Evolutionary conservation across 1,139 yeast genomes (phyloP), one percentile per base, ranked within the genome.

Genomic region (Arxiozyma telluris): DNA sequence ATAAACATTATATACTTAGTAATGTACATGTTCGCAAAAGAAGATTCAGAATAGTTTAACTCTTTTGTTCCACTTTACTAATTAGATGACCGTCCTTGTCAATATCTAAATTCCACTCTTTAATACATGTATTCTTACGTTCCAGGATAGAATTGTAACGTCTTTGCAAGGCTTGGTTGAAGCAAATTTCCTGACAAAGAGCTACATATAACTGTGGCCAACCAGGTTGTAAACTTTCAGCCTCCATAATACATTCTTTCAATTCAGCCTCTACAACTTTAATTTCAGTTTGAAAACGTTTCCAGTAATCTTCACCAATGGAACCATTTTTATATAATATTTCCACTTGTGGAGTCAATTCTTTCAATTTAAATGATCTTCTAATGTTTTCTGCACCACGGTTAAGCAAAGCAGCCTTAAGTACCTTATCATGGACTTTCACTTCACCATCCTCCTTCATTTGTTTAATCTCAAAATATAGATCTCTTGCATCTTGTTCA

Each of bases 381-480:
- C 89, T 84, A 62, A 93, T 83, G 8, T 98, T 96, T 65, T 88
- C 98, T 15, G 95, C 96, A 49, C 95, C 85, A 34, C 98, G 64
- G 68, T 89, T 86, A 69, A 90, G 74, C 56, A 93, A 74, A 0
- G 97, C 96, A 2, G 96, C 94, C 66, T 87, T 88, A 64, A 90
- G 65, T 42, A 90, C 85, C 64, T 86, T 87, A 39, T 84, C 93
- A 60, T 90, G 91, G 4, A 91, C 87, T 60, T 80, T 82, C 1
- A 49, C 53, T 23, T 51, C 46, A 45, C 50, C 20, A 15, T 81
- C 79, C 43, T 77, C 76, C 53, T 72, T 72, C 59, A 75, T 76
- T 20, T 71, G 71, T 63, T 81, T 80, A 56, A 91, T 73, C 52
- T 83, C 78, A 53, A 74, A 72, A 68, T 84, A 90, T 59, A 88